These are phyloP conservation scores for Escallonia herrerae DNA, from an alignment of 129 eudicot species.

Conservation along the genomic window DNA sequence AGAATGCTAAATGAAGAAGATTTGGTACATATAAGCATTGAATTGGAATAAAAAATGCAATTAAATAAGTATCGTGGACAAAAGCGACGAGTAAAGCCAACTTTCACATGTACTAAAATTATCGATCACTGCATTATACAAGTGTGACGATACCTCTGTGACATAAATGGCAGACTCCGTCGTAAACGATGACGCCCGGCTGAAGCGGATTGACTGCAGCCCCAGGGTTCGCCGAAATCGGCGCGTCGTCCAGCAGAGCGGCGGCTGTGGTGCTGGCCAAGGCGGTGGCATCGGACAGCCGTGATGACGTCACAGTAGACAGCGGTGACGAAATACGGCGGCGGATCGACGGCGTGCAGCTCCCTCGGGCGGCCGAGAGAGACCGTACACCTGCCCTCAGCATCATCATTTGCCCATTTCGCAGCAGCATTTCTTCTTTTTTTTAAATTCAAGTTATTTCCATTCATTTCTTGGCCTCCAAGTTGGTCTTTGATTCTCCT, in stretches of 20 bases:
- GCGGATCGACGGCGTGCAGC: not conserved
- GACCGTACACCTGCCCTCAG: conserved; percentile 16
- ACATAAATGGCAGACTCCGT: conserved; percentile 94
- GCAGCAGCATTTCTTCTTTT: not conserved
- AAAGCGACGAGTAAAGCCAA: too few species aligned
- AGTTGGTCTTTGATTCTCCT: conserved; percentile 4
- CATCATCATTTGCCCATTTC: not conserved
- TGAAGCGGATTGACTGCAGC: conserved; percentile 43
- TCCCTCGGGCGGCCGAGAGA: not conserved
- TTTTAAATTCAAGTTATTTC: not conserved
- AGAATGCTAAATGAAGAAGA: too few species aligned
- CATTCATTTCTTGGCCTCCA: conserved; percentile 24
- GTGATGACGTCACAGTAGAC: conserved; percentile 12
- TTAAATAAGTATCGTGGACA: too few species aligned
- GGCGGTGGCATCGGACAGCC: conserved; percentile 3
- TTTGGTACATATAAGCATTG: too few species aligned
- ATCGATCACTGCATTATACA: too few species aligned
- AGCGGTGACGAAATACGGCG: conserved; percentile 15
- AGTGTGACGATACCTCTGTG: conserved; percentile 45
- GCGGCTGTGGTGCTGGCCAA: conserved; percentile 25
- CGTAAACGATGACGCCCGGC: conserved; percentile 79
- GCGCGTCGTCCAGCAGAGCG: conserved; percentile 15
- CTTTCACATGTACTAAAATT: too few species aligned
- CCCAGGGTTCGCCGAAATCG: conserved; percentile 14
- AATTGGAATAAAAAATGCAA: too few species aligned